Evolutionary conservation across 306 rosid species (phyloP).

Genomic region (Cicer chorassanicum): DNA sequence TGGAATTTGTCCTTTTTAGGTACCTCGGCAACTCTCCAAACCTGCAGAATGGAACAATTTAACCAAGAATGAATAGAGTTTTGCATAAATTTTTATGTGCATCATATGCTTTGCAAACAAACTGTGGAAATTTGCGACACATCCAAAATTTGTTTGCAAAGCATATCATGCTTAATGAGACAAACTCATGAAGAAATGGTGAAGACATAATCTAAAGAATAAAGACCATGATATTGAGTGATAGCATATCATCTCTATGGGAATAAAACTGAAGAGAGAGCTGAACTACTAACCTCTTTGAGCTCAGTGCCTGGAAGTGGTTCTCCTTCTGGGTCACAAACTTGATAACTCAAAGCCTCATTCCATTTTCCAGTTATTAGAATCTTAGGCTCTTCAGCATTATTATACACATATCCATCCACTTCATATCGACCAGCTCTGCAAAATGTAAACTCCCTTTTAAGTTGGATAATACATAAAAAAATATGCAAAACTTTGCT

Average conservation of each 20-base stretch:
- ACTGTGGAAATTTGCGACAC: neutral
- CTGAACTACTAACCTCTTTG: conserved; percentile 69
- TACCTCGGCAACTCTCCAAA: conserved; percentile 76
- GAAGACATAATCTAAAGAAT: neutral
- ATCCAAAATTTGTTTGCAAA: neutral
- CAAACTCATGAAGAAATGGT: conserved; percentile 8
- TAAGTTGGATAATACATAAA: conserved; percentile 12
- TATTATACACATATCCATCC: conserved; percentile 83
- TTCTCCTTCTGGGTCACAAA: conserved; percentile 89
- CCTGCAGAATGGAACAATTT: conserved; percentile 57
- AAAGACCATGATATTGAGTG: neutral
- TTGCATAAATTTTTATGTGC: neutral
- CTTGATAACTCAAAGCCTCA: conserved; percentile 80
- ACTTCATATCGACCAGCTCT: conserved; percentile 95
- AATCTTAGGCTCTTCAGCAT: conserved; percentile 82
- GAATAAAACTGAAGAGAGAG: conserved; percentile 19
- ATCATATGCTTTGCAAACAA: conserved; percentile 11
- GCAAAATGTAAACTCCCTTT: conserved; percentile 44
- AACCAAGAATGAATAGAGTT: neutral
- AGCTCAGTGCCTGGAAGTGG: conserved; percentile 81
- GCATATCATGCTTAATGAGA: neutral
- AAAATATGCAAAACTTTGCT: neutral
- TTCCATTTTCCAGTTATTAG: conserved; percentile 97
- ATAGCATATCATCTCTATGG: conserved; percentile 7
- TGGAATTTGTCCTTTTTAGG: conserved; percentile 85